These are phyloP conservation scores for Pyrrhoderma lamaoense DNA, from an alignment of 1,284 basidiomycete species.

Conservation along the genomic window DNA sequence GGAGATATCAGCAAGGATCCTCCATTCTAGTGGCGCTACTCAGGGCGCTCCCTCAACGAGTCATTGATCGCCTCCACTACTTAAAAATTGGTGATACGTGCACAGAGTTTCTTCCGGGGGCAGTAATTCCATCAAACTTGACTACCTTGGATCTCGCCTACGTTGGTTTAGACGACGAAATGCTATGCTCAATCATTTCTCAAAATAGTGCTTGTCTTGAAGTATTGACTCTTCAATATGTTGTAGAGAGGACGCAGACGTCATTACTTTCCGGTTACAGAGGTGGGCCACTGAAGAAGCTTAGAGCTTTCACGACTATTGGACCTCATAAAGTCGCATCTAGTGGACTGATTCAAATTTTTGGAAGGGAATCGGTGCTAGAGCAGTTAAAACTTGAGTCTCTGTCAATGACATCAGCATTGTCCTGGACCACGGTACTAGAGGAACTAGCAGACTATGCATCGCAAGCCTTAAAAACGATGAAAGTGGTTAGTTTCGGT, in stretches of 20 bases:
- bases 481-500: slow-evolving; percentile 8
- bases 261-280: slow-evolving; percentile 8
- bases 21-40: slow-evolving; percentile 8
- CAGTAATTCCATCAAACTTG: too few species aligned
- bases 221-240: slow-evolving; percentile 10
- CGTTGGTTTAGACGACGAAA: not conserved
- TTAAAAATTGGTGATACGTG: slow-evolving; percentile 1
- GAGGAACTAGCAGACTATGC: not conserved
- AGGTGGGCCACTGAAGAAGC: not conserved
- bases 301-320: slow-evolving; percentile 2
- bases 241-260: slow-evolving; percentile 4
- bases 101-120: too few species aligned
- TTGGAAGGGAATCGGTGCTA: slow-evolving; percentile 6
- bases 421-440: slow-evolving; percentile 8
- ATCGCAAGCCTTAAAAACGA: not conserved
- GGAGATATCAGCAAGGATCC: slow-evolving; percentile 10
- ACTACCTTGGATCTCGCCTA: slow-evolving; percentile 11
- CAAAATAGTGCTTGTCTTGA: slow-evolving; percentile 11
- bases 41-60: not conserved
- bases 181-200: slow-evolving; percentile 6
- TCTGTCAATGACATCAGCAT: slow-evolving; percentile 8
- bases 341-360: slow-evolving; percentile 2
- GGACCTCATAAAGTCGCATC: slow-evolving; percentile 2
- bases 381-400: slow-evolving; percentile 9
- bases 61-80: not conserved